Percentiles rank a stretch among this genome's conserved stretches.
Evolutionary conservation across 345 rosid species (phyloP).

Genomic region (Combretum micranthum): DNA sequence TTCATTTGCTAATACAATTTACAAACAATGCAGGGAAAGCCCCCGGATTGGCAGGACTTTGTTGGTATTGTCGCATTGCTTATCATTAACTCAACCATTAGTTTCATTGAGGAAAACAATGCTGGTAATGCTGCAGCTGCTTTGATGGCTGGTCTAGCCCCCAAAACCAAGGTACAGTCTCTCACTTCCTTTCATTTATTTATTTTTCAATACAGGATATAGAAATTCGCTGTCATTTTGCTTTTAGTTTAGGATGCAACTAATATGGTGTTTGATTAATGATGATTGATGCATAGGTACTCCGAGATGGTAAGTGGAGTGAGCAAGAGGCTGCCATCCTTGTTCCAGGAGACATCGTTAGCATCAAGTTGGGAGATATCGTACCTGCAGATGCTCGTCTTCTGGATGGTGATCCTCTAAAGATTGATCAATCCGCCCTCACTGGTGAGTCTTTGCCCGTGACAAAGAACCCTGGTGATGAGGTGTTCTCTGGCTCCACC

Average conservation of each 20-base stretch:
- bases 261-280: not conserved
- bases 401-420: slow-evolving; percentile 42
- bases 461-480: slow-evolving; percentile 29
- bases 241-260: not conserved
- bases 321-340: slow-evolving; percentile 40
- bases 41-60: slow-evolving; percentile 50
- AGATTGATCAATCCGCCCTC: slow-evolving; percentile 45
- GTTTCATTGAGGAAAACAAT: slow-evolving; percentile 47
- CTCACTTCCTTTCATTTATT: not conserved
- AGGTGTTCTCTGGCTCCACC: slow-evolving; percentile 44
- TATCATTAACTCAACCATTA: slow-evolving; percentile 40
- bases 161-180: slow-evolving; percentile 27
- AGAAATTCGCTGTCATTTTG: too few relatives aligned
- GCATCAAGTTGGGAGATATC: slow-evolving; percentile 41
- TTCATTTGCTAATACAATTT: not conserved
- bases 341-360: slow-evolving; percentile 43
- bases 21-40: slow-evolving; percentile 23
- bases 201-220: too few relatives aligned
- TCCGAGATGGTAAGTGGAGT: slow-evolving; percentile 41
- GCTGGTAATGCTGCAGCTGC: slow-evolving; percentile 51
- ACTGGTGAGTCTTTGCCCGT: slow-evolving; percentile 49
- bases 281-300: slow-evolving; percentile 21
- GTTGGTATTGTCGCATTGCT: slow-evolving; percentile 33
- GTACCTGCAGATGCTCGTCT: slow-evolving; percentile 48
- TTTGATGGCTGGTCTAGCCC: slow-evolving; percentile 45